Evolutionary conservation across 768 basidiomycete species (phyloP).

Genomic region (Russula earlei): DNA sequence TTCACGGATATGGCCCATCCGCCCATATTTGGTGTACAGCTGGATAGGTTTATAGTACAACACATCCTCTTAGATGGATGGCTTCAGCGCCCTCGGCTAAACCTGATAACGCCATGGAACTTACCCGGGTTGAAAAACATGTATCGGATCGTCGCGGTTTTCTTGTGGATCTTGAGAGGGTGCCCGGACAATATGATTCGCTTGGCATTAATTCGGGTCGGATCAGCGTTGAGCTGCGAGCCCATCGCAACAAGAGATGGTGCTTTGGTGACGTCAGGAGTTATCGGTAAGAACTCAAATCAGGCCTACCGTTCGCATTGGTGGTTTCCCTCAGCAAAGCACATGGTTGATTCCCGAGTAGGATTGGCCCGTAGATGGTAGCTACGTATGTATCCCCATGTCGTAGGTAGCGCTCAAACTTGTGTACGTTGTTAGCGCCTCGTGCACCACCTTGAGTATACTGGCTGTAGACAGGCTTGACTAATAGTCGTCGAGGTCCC

Average conservation of each 20-base stretch:
- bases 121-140: constrained; percentile 92
- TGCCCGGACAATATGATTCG: constrained; percentile 93
- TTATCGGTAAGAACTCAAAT: constrained; percentile 2
- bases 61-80: constrained; percentile 55
- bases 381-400: constrained; percentile 77
- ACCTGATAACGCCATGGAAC: constrained; percentile 18
- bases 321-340: constrained; percentile 62
- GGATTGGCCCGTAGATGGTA: constrained; percentile 81
- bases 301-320: constrained; percentile 50
- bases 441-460: constrained; percentile 84
- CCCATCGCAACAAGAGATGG: constrained; percentile 86
- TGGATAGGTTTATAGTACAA: constrained; percentile 91
- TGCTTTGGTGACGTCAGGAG: constrained; percentile 32
- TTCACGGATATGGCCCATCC: constrained; percentile 82
- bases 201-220: constrained; percentile 86
- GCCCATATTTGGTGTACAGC: constrained; percentile 84
- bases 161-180: constrained; percentile 95
- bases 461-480: constrained; percentile 88
- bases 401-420: constrained; percentile 83
- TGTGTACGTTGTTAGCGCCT: constrained; percentile 95
- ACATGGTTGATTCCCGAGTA: constrained; percentile 80
- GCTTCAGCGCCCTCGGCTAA: constrained; percentile 2
- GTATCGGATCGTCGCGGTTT: constrained; percentile 93
- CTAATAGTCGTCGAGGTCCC: constrained; percentile 75
- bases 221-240: constrained; percentile 78